A percentile compares a stretch with the other conserved stretches of the same genome.
Conservation (phyloP, 192 early-diverging fungal species). For the Coemansia sp. region DNA sequence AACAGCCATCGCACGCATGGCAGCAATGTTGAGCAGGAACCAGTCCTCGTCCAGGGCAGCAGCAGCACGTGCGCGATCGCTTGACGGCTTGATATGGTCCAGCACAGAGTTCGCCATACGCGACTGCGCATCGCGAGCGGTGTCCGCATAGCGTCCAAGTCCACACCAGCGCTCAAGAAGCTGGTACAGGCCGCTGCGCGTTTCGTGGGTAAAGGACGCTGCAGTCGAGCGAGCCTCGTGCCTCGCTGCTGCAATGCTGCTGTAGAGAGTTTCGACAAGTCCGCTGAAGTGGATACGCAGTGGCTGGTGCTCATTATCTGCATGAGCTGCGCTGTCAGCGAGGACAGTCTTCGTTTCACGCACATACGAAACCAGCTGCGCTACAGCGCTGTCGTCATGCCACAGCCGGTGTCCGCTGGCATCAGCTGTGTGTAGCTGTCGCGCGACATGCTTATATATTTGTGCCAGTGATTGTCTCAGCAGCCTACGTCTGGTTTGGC, state of each 20-base stretch:
- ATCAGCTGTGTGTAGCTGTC: slow-evolving; percentile 54
- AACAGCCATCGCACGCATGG: slow-evolving; percentile 86
- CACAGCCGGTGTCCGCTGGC: slow-evolving; percentile 53
- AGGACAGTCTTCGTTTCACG: slow-evolving; percentile 79
- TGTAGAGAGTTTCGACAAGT: slow-evolving; percentile 83
- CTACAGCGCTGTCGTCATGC: slow-evolving; percentile 59
- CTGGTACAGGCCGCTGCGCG: slow-evolving; percentile 72
- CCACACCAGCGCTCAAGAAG: slow-evolving; percentile 95
- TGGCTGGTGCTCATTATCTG: slow-evolving; percentile 86
- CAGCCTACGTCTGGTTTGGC: slow-evolving; percentile 30
- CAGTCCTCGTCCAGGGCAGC: slow-evolving; percentile 76
- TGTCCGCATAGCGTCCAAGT: slow-evolving; percentile 62
- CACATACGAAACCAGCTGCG: slow-evolving; percentile 70
- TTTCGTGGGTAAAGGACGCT: slow-evolving; percentile 69
- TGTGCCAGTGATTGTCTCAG: slow-evolving; percentile 50
- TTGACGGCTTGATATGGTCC: slow-evolving; percentile 70
- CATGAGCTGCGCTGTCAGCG: slow-evolving; percentile 68
- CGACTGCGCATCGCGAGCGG: slow-evolving; percentile 63
- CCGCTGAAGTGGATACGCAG: slow-evolving; percentile 88
- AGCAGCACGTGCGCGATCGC: slow-evolving; percentile 63
- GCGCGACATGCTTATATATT: slow-evolving; percentile 45
- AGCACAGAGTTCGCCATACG: slow-evolving; percentile 67
- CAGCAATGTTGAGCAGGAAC: slow-evolving; percentile 70
- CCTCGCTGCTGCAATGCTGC: slow-evolving; percentile 58
- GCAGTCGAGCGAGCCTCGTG: neutral